Evolutionary conservation across 78 protist species (phyloP).

Genomic region (Tieghemostelium lacteum): DNA sequence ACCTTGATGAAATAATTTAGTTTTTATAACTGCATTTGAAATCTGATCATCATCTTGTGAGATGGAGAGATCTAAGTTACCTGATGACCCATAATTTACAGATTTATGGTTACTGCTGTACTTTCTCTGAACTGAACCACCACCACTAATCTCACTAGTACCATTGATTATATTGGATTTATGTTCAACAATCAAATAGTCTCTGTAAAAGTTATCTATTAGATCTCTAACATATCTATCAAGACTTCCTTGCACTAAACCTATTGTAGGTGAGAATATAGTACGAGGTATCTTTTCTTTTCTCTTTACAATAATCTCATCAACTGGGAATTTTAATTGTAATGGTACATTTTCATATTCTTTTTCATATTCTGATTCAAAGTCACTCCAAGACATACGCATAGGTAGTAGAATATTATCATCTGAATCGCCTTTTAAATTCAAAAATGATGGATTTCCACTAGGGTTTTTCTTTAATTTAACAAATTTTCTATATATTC

Average conservation of each 20-base stretch:
- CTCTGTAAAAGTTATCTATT: conserved; percentile 62
- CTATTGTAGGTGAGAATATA: conserved; percentile 56
- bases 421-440: background rate
- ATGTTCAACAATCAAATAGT: conserved; percentile 53
- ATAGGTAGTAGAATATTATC: background rate
- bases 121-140: too few species aligned
- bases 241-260: conserved; percentile 47
- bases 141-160: background rate
- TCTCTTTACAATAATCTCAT: conserved; percentile 38
- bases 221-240: conserved; percentile 44
- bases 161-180: background rate
- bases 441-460: conserved; percentile 29
- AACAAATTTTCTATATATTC: background rate
- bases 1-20: conserved; percentile 10
- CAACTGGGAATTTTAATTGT: conserved; percentile 37
- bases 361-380: conserved; percentile 58
- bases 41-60: too few species aligned
- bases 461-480: background rate
- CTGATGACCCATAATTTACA: too few species aligned
- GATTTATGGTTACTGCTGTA: too few species aligned
- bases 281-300: conserved; percentile 38
- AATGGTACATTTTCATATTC: conserved; percentile 30
- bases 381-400: conserved; percentile 69
- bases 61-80: too few species aligned
- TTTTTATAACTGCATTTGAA: too few species aligned